A percentile compares a stretch with the other conserved stretches of the same genome.
Conservation (phyloP, 108 stramenopile genomes). For the Cyclotella choctawhatcheeana region DNA sequence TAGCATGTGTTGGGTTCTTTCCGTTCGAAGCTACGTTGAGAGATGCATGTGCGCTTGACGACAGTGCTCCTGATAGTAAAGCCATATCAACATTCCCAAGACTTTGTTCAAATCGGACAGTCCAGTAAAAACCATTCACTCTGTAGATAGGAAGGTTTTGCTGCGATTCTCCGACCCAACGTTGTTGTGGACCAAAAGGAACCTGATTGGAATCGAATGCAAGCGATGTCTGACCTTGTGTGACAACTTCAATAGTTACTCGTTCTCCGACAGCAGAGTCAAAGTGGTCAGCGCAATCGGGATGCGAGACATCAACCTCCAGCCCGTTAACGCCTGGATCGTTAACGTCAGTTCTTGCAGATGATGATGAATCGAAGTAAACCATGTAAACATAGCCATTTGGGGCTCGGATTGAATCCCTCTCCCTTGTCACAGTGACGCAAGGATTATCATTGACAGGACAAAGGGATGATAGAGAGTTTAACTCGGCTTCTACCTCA, state of each 20-base stretch:
- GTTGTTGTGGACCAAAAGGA: slow-evolving; percentile 26
- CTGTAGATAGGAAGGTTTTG: slow-evolving; percentile 53
- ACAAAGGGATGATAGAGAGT: slow-evolving; percentile 34
- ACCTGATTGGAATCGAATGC: slow-evolving; percentile 30
- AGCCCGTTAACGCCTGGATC: slow-evolving; percentile 33
- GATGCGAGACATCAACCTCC: slow-evolving; percentile 33
- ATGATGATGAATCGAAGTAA: slow-evolving; percentile 60
- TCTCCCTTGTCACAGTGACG: slow-evolving; percentile 64
- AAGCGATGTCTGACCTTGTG: slow-evolving; percentile 26
- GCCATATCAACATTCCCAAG: slow-evolving; percentile 53
- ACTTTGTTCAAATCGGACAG: slow-evolving; percentile 56
- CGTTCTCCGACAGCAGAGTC: slow-evolving; percentile 32
- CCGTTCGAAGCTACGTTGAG: slow-evolving; percentile 38
- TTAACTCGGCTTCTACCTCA: slow-evolving; percentile 57
- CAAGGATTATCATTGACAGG: slow-evolving; percentile 31
- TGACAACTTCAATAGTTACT: slow-evolving; percentile 16
- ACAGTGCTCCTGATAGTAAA: slow-evolving; percentile 16
- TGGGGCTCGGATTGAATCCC: slow-evolving; percentile 58
- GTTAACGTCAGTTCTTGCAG: slow-evolving; percentile 29
- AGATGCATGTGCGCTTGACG: slow-evolving; percentile 13
- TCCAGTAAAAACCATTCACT: slow-evolving; percentile 62
- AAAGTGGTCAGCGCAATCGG: slow-evolving; percentile 45
- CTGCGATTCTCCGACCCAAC: slow-evolving; percentile 43
- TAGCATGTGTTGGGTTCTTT: slow-evolving; percentile 49
- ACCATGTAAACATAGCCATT: slow-evolving; percentile 71